These are phyloP conservation scores for Trichophyton verrucosum DNA, from an alignment of 2,329 filamentous ascomycete species.

Conservation along the genomic window DNA sequence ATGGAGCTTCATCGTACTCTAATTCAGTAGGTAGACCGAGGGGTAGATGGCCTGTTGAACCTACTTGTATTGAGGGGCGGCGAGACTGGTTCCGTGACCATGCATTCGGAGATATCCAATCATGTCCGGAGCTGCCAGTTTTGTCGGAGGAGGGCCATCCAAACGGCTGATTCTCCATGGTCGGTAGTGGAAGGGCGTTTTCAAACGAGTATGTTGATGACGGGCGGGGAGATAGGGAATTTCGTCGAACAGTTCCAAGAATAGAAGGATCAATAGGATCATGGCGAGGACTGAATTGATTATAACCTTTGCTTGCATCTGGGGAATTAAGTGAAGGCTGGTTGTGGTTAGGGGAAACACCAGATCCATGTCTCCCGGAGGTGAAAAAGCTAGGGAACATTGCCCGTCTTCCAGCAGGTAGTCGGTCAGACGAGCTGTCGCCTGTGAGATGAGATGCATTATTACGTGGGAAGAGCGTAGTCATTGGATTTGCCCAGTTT, in stretches of 20 bases:
- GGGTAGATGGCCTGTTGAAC: slow-evolving; percentile 53
- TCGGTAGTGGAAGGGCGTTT: slow-evolving; percentile 55
- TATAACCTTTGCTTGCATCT: slow-evolving; percentile 30
- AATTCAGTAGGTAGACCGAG: slow-evolving; percentile 42
- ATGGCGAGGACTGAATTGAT: slow-evolving; percentile 36
- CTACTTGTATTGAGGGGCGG: slow-evolving; percentile 65
- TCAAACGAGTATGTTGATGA: slow-evolving; percentile 46
- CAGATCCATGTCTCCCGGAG: slow-evolving; percentile 26
- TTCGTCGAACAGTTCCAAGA: slow-evolving; percentile 31
- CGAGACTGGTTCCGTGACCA: slow-evolving; percentile 71
- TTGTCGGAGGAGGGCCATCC: slow-evolving; percentile 47
- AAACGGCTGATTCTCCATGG: slow-evolving; percentile 64
- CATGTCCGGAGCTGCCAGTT: slow-evolving; percentile 43
- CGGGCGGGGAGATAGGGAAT: slow-evolving; percentile 35
- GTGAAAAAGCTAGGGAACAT: slow-evolving; percentile 34
- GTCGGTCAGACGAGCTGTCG: slow-evolving; percentile 28
- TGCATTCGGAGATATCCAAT: slow-evolving; percentile 43
- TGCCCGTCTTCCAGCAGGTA: slow-evolving; percentile 26
- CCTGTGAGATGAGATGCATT: slow-evolving; percentile 33
- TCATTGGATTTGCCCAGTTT: slow-evolving; percentile 42
- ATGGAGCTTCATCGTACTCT: slow-evolving; percentile 37
- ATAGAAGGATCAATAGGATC: slow-evolving; percentile 37
- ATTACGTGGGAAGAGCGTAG: slow-evolving; percentile 33
- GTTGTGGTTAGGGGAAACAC: slow-evolving; percentile 20
- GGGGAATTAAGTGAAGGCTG: slow-evolving; percentile 23